Evolutionary conservation across 2,329 filamentous ascomycete genomes (phyloP).

Genomic region (Laburnicola sp.): DNA sequence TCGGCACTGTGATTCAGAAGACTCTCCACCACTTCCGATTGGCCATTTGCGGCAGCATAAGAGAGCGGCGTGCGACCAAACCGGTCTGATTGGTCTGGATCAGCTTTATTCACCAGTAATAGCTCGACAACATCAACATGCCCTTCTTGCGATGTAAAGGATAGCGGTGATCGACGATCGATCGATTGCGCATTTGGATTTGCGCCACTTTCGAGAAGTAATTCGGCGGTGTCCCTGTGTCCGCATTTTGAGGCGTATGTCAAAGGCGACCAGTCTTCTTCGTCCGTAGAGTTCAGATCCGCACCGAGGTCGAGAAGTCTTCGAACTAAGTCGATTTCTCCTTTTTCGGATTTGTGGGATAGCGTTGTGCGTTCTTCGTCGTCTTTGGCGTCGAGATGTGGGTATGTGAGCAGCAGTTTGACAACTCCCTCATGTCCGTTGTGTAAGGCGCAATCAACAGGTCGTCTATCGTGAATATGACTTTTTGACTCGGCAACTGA

Average conservation of each 20-base stretch:
- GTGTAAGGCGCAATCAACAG: not conserved
- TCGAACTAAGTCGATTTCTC: not conserved
- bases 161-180: not conserved
- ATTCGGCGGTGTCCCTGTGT: not conserved
- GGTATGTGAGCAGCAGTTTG: not conserved
- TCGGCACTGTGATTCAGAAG: not conserved
- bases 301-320: not conserved
- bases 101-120: not conserved
- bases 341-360: not conserved
- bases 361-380: not conserved
- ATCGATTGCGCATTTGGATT: not conserved
- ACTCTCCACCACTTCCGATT: not conserved
- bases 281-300: not conserved
- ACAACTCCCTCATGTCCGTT: not conserved
- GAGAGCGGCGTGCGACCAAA: slow-evolving; percentile 1
- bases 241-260: not conserved
- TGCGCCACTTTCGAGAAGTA: slow-evolving; percentile 2
- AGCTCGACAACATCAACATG: not conserved
- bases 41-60: slow-evolving; percentile 1
- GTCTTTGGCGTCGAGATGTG: slow-evolving; percentile 1
- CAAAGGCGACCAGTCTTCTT: not conserved
- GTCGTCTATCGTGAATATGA: not conserved
- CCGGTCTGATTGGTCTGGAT: not conserved
- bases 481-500: not conserved
- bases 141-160: not conserved